Base-by-base conservation (phyloP, 805 yeast genomes). In the Saccharomycopsis malanga region DNA sequence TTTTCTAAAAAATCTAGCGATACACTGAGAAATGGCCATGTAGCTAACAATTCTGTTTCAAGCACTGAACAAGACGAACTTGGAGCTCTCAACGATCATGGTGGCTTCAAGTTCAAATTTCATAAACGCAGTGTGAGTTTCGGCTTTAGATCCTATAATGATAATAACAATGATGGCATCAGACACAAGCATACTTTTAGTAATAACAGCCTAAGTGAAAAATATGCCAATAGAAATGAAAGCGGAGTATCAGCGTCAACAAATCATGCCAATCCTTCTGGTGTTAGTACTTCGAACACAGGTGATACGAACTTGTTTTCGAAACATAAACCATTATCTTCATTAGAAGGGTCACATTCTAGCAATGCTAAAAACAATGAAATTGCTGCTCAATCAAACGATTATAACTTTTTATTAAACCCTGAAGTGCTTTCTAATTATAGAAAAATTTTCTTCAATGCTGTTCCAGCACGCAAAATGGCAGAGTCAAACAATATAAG, bases 381-480 rank as follows among this genome's bases (percentile, higher is more conserved):
- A 7, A 34, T 17, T 7, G 7, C n/a, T n/a, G 12, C 10, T 27
- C 12, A 27, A 9, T 6, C 37, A 34, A 34, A 22, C 14, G 45
- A 42, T 3, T 43, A 43, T 23, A 25, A 21, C 18, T 25, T 20
- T n/a, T 35, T 43, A 21, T 23, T 29, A 5, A 34, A 15, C 3
- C 20, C 30, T 39, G 48, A 48, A 15, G 34, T 44, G 7, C 27
- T 44, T 9, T 7, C 38, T 7, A 39, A 42, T 4, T 20, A 50
- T 24, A 36, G 39, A 2, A 24, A 42, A 3, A 27, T 48, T 5
- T 39, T 51, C 3, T 39, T 41, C 18, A 29, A 29, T 17, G 53
- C 53, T 5, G 36, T 48, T 7, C 54, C 54, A n/a, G 49, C 50
- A 23, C 17, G 52, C 3, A 36, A 48, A 38, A 22, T 48, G 5